Evolutionary conservation across 1,284 basidiomycete species (phyloP).

Genomic region (Bondarzewia mesenterica): DNA sequence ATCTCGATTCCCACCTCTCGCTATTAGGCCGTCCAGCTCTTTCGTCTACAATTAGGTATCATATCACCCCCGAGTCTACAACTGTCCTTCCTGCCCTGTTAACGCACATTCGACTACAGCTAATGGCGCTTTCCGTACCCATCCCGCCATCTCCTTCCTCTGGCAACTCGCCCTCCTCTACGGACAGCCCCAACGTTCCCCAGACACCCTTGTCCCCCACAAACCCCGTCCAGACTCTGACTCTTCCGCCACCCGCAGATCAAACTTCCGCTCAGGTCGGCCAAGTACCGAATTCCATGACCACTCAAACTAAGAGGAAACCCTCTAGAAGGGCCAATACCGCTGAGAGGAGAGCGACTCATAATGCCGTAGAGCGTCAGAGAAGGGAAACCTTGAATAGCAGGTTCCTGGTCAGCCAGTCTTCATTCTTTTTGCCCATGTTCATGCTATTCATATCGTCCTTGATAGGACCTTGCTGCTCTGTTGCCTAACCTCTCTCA

Average conservation of each 20-base stretch:
- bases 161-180: conserved; percentile 32
- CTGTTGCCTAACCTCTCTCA: conserved; percentile 84
- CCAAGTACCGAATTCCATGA: conserved; percentile 13
- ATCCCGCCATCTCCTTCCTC: conserved; percentile 36
- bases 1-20: too few species aligned
- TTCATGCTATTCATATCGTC: conserved; percentile 2
- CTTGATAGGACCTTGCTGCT: conserved; percentile 70
- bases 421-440: conserved; percentile 2
- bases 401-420: conserved; percentile 62
- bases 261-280: conserved; percentile 20
- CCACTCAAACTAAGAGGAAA: conserved; percentile 53
- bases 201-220: conserved; percentile 42
- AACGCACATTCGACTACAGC: conserved; percentile 10
- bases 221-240: conserved; percentile 27
- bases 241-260: conserved; percentile 25
- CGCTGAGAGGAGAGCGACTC: conserved; percentile 86
- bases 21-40: neutral
- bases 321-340: conserved; percentile 82
- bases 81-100: conserved; percentile 14
- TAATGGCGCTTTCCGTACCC: conserved; percentile 50
- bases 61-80: conserved; percentile 12
- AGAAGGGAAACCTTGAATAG: conserved; percentile 87
- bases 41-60: neutral
- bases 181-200: conserved; percentile 39
- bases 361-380: conserved; percentile 92